Conservation (phyloP, 2,329 filamentous ascomycete species). For the Trichoderma hamatum region DNA sequence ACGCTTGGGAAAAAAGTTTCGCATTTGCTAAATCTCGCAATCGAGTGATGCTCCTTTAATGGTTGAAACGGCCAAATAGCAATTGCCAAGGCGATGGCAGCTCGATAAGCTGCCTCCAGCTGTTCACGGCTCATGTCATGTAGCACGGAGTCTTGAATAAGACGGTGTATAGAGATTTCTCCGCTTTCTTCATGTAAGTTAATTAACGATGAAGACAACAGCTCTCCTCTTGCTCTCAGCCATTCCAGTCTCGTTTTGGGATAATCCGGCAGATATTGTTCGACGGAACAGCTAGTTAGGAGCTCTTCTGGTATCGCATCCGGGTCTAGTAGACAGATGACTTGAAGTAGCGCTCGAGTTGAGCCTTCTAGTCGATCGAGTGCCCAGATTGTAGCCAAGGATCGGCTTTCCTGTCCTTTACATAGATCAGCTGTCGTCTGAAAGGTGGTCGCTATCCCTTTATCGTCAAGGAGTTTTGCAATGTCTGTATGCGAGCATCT, state of each 20-base stretch:
- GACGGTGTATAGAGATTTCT: not conserved
- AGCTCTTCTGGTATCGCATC: slow-evolving; percentile 6
- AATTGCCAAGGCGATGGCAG: not conserved
- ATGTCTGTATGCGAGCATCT: not conserved
- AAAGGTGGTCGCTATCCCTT: not conserved
- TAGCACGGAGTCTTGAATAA: not conserved
- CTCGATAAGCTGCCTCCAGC: not conserved
- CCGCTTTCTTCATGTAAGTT: not conserved
- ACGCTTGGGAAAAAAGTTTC: not conserved
- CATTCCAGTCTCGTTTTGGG: not conserved
- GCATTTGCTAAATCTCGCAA: not conserved
- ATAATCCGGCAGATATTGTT: not conserved
- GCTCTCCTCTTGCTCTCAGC: not conserved
- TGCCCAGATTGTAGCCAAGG: not conserved
- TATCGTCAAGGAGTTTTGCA: not conserved
- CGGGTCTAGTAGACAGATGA: not conserved
- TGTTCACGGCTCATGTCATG: not conserved
- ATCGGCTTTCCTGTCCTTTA: not conserved
- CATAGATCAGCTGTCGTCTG: not conserved
- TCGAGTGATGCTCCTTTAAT: not conserved
- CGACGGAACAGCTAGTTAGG: not conserved
- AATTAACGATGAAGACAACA: not conserved
- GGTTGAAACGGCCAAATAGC: not conserved
- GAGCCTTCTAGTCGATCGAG: not conserved
- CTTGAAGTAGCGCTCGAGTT: not conserved